Conservation (phyloP, 2,329 filamentous ascomycete genomes). For the Alternaria arbusti region DNA sequence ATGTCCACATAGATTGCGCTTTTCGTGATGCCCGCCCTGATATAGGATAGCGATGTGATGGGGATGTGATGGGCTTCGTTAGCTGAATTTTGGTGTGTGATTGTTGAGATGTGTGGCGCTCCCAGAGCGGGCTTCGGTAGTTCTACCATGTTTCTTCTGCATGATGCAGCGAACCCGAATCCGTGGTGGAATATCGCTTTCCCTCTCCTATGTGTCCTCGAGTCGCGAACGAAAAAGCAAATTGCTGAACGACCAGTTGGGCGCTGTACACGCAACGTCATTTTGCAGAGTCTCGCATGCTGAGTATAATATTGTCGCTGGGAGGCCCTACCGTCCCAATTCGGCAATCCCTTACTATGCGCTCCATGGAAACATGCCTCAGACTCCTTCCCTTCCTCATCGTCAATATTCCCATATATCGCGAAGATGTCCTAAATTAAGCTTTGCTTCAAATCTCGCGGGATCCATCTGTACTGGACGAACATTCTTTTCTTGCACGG, state of each 20-base stretch:
- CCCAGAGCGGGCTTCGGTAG: constrained; percentile 14
- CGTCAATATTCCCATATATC: neutral
- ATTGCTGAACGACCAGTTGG: neutral
- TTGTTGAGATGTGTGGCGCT: constrained; percentile 32
- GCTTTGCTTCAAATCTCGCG: neutral
- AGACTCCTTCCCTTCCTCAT: neutral
- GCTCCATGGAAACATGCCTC: neutral
- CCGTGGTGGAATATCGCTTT: neutral
- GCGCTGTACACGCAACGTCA: neutral
- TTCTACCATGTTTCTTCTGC: neutral
- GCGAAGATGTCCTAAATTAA: neutral
- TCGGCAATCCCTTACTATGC: neutral
- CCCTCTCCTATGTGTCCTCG: neutral
- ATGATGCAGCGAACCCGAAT: neutral
- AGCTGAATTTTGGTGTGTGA: constrained; percentile 16
- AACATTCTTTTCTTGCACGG: neutral
- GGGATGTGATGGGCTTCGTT: constrained; percentile 18
- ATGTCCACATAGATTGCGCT: neutral
- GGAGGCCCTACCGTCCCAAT: neutral
- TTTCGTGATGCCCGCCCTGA: neutral
- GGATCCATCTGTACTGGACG: neutral
- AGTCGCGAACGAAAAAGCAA: neutral
- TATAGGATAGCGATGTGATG: neutral
- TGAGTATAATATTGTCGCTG: neutral
- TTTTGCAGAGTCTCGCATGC: neutral